A percentile compares a stretch with the other conserved stretches of the same genome.
phyloP scores from a whole-genome alignment of 2,329 filamentous ascomycete genomes.

The Xylaria sp. region DNA sequence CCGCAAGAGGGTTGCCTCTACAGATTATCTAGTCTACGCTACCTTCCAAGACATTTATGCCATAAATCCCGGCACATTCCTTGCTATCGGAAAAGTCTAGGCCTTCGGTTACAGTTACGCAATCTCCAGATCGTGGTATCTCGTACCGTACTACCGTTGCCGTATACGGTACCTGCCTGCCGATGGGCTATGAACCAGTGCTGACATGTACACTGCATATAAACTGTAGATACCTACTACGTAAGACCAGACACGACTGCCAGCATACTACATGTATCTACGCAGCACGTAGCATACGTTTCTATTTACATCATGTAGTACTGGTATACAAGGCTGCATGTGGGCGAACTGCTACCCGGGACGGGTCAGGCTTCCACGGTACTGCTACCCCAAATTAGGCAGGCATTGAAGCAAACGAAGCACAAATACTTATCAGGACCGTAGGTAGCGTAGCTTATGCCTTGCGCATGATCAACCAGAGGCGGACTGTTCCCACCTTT shows the following conservation, averaged over 20 bases:
- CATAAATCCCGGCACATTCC: slow-evolving; percentile 16
- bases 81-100: neutral
- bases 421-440: neutral
- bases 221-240: neutral
- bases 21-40: neutral
- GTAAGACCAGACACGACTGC: neutral
- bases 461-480: slow-evolving; percentile 21
- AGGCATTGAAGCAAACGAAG: neutral
- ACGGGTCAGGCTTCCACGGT: neutral
- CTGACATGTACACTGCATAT: neutral
- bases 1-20: neutral
- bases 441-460: neutral
- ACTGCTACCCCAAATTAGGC: slow-evolving; percentile 6
- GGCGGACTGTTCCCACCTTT: slow-evolving; percentile 8
- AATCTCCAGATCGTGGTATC: neutral
- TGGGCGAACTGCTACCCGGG: neutral
- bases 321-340: neutral
- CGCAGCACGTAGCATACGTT: neutral
- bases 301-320: neutral
- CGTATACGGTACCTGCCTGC: neutral
- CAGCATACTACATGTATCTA: neutral
- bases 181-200: neutral
- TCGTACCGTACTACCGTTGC: neutral
- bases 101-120: neutral
- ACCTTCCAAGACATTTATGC: neutral